Percentiles rank a stretch among this genome's conserved stretches.
These are phyloP conservation scores for Cutaneotrichosporon mucoides DNA, from an alignment of 1,284 basidiomycete genomes.

Conservation along the genomic window DNA sequence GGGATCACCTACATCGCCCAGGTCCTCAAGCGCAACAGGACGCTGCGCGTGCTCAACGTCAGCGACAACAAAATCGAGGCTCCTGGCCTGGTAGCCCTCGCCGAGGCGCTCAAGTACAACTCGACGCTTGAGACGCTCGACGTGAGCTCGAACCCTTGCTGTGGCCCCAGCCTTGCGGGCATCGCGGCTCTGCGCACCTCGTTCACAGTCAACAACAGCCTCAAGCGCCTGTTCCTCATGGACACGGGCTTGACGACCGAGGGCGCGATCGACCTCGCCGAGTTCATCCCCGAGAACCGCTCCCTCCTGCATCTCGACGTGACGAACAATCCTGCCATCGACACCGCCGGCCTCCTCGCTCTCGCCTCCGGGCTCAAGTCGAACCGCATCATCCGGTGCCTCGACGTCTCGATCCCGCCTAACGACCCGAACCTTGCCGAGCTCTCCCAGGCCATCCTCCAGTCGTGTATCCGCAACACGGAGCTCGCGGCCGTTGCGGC, in stretches of 20 bases:
- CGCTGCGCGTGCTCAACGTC: conserved; percentile 87
- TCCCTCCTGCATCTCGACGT: conserved; percentile 85
- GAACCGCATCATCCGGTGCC: conserved; percentile 80
- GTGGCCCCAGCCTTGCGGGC: conserved; percentile 78
- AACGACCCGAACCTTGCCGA: conserved; percentile 81
- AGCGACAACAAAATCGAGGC: conserved; percentile 91
- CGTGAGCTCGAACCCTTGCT: conserved; percentile 87
- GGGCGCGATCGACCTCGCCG: conserved; percentile 90
- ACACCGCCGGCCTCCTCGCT: conserved; percentile 88
- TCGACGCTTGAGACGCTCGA: conserved; percentile 89
- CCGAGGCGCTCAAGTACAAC: conserved; percentile 97
- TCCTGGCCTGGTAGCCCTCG: conserved; percentile 70
- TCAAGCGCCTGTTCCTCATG: conserved; percentile 88
- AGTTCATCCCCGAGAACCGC: conserved; percentile 87
- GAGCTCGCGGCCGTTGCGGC: conserved; percentile 55
- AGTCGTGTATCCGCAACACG: conserved; percentile 82
- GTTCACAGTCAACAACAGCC: conserved; percentile 85
- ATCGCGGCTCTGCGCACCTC: conserved; percentile 84
- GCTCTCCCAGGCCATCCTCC: conserved; percentile 50
- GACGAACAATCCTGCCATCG: conserved; percentile 68
- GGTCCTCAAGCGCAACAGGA: conserved; percentile 91
- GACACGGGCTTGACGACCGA: conserved; percentile 75
- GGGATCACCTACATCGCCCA: conserved; percentile 89
- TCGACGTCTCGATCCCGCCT: conserved; percentile 88
- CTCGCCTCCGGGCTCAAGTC: conserved; percentile 75